Percentiles rank a stretch among this genome's conserved stretches.
Conservation (phyloP, 805 yeast genomes). For the Metschnikowia amazonensis region DNA sequence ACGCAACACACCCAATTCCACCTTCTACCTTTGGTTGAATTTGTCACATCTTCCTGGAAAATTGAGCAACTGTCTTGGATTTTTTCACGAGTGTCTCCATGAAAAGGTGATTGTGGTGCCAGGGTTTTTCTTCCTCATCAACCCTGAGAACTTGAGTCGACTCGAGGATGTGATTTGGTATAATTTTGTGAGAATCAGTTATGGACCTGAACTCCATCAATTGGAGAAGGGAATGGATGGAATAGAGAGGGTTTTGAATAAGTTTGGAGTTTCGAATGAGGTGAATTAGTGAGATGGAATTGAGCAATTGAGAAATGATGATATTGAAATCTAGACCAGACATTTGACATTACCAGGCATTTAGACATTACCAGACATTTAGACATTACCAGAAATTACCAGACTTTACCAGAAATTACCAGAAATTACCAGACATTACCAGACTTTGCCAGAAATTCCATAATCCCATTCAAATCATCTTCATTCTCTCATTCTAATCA, state of each 20-base stretch:
- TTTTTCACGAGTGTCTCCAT: constrained; percentile 60
- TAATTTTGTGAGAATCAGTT: constrained; percentile 54
- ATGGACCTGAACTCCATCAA: constrained; percentile 54
- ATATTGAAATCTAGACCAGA: too few species aligned
- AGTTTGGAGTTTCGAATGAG: constrained; percentile 31
- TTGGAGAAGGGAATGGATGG: constrained; percentile 58
- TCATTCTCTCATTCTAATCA: too few species aligned
- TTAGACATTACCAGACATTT: too few species aligned
- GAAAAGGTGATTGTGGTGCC: constrained; percentile 60
- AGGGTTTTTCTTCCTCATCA: constrained; percentile 58
- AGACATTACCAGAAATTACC: too few species aligned
- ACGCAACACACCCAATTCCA: constrained; percentile 48
- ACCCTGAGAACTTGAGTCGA: constrained; percentile 46
- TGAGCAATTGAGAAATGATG: too few species aligned
- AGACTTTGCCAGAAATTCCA: too few species aligned
- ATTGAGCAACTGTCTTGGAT: constrained; percentile 54
- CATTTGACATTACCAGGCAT: too few species aligned
- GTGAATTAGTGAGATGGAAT: too few species aligned
- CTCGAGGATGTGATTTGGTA: constrained; percentile 58
- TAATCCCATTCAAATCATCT: too few species aligned
- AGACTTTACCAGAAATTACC: too few species aligned
- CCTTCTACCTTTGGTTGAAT: constrained; percentile 59
- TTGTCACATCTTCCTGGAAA: constrained; percentile 53
- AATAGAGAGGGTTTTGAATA: constrained; percentile 45
- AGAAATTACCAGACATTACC: too few species aligned